Evolutionary conservation across 2,329 filamentous ascomycete species (phyloP), one percentile per base, ranked within the genome.

Genomic region (Bipolaris victoriae): DNA sequence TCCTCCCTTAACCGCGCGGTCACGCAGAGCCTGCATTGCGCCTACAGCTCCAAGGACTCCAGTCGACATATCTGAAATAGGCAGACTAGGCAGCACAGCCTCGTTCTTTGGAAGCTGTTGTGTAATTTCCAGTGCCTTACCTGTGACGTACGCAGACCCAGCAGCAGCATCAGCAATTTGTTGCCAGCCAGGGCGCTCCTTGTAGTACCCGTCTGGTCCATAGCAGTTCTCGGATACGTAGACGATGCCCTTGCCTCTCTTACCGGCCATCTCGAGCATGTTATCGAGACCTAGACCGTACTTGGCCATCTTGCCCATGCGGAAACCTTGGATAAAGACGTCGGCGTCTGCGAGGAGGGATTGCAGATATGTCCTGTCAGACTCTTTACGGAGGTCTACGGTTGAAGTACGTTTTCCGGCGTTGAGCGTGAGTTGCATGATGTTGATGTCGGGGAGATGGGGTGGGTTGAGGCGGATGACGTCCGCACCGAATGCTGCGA

Each of bases 161-260:
- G 49, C 76, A 64, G 75, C 78, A 0, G 65, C 62, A 46, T 71
- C 67, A 18, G 78, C 79, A 50, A 84, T 81, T 63, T 84, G 81
- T 69, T 83, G 80, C 81, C 82, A 84, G 3, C 82, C 82, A 1
- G 79, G 78, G 0, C 81, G 73, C 52, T 77, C 71, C 1, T 71
- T 70, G 66, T 79, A 83, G 10, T 77, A 76, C 0, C 81, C 81
- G 45, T 81, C 75, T 33, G 76, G 78, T 3, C 81, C 81, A 63
- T 83, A 84, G 69, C 81, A 83, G 68, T 83, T 83, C 68, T 83
- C 81, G 10, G 76, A 75, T 0, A 81, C 79, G 55, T 81, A 82
- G 3, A 84, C 74, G 16, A 83, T 77, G 6, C 81, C 81, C 26
- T 74, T 76, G 13, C 75, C 76, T 16, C 80, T 72, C 20, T 71